Percentiles rank a stretch among this genome's conserved stretches.
phyloP scores from a whole-genome alignment of 192 early-diverging fungal species.

The Allomyces javanicus region DNA sequence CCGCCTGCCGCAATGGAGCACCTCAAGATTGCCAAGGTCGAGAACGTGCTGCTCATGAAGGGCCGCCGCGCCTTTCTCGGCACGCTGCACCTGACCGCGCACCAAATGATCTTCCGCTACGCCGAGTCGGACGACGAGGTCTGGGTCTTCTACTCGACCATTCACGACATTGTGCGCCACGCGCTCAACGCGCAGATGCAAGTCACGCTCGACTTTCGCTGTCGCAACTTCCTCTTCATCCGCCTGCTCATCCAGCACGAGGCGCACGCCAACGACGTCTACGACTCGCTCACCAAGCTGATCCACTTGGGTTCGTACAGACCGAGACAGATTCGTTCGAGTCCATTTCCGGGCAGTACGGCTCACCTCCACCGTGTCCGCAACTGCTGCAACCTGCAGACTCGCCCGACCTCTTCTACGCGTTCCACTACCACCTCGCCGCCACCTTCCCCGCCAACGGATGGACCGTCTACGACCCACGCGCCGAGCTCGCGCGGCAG shows the following conservation, averaged over 20 bases:
- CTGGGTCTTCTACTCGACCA: constrained; percentile 65
- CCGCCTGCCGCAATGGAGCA: too few relatives aligned
- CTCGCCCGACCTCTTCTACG: constrained; percentile 53
- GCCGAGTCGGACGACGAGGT: constrained; percentile 1
- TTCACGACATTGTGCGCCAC: constrained; percentile 60
- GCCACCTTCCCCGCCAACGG: constrained; percentile 22
- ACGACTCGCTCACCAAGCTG: constrained; percentile 53
- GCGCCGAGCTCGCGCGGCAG: constrained; percentile 61
- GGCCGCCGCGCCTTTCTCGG: constrained; percentile 6
- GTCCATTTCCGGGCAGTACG: constrained; percentile 7
- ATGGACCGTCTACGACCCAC: constrained; percentile 58
- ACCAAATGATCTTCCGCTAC: constrained; percentile 50
- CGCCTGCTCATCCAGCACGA: constrained; percentile 47
- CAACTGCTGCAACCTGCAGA: constrained; percentile 14
- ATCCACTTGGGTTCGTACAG: constrained; percentile 30
- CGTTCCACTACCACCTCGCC: constrained; percentile 43
- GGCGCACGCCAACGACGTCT: constrained; percentile 49
- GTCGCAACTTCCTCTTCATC: constrained; percentile 65
- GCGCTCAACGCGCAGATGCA: constrained; percentile 10
- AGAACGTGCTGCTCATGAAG: too few relatives aligned
- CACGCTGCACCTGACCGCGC: constrained; percentile 50
- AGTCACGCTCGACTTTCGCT: constrained; percentile 31
- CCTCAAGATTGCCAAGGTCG: too few relatives aligned
- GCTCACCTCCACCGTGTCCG: background rate
- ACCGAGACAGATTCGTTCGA: background rate